Base-by-base conservation (phyloP, 352 stramenopile genomes). In the Pythium phragmitis region DNA sequence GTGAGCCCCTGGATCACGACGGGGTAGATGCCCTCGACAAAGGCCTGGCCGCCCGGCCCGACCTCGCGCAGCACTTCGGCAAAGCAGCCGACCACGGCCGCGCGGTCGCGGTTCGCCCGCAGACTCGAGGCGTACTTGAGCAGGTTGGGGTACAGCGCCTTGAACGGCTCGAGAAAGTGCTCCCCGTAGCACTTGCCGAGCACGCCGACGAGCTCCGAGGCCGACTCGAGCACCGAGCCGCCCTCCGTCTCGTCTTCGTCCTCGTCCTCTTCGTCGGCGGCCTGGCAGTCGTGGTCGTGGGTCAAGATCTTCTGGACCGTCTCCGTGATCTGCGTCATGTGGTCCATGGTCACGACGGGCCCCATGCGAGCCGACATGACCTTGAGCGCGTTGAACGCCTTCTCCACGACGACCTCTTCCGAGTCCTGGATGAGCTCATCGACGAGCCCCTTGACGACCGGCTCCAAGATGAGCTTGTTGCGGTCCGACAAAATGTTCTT, bases 351-450 rank as follows among this genome's bases (percentile, higher is more conserved):
- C 56, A 98, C 98, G 19, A 93, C 82, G 5, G 88, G 79, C 17
- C 94, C 96, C 33, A 97, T 88, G 58, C 97, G 92, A 36, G 94
- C 90, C 50, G 94, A 97, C 83, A 99, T 96, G 58, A 97, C 87
- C 69, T 98, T 98, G 54, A 99, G 85, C 17, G 96, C 95, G 53
- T 95, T 98, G 63, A 99, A 96, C 1, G 96, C 88, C 70, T 97
- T 97, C 79, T 97, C 94, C 57, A 99, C 96, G 14, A 99, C 85
- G 36, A 89, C 63, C 56, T 89, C 83, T 60, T 96, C 84, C 19
- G 73, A 65, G 67, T 96, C 88, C 57, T 93, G 74, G 16, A 93
- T 71, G n/a, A 95, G 73, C 45, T 94, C 83, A 14, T 91, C 79
- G 8, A 89, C 75, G 2, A 92, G 68, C 33, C 71, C 76, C 74